Conservation (phyloP, 148 eudicot species). For the Persicaria tinctoria region DNA sequence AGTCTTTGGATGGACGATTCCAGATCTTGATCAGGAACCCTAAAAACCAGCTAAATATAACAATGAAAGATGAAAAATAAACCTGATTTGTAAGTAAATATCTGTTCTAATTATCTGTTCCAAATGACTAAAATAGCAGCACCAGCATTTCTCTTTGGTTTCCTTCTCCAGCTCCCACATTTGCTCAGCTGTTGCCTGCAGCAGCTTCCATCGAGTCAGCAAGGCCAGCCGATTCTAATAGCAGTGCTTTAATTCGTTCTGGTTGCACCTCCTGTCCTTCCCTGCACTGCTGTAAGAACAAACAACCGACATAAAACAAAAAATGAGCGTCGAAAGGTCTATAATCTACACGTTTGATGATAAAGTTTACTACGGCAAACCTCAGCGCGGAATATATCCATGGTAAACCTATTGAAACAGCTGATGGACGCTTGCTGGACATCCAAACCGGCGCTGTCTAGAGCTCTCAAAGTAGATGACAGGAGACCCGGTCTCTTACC, state of each 20-base stretch:
- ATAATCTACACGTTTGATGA: neutral
- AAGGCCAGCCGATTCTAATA: constrained; percentile 74
- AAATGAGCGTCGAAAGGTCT: neutral
- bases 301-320: neutral
- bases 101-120: neutral
- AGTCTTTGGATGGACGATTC: neutral
- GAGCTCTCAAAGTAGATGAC: constrained; percentile 67
- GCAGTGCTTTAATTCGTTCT: constrained; percentile 73
- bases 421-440: constrained; percentile 93
- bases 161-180: neutral
- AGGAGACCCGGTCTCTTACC: constrained; percentile 72
- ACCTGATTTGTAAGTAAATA: neutral
- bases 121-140: neutral
- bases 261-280: constrained; percentile 85
- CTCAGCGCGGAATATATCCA: constrained; percentile 95
- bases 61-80: neutral
- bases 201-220: constrained; percentile 24
- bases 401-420: constrained; percentile 87
- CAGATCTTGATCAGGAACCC: too few relatives aligned
- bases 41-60: neutral
- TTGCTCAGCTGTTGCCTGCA: constrained; percentile 14
- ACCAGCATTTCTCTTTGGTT: neutral
- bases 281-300: constrained; percentile 61
- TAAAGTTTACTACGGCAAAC: constrained; percentile 21
- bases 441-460: constrained; percentile 74